Evolutionary conservation across 441 rosid species (phyloP).

Genomic region (Arabidopsis hybrid): DNA sequence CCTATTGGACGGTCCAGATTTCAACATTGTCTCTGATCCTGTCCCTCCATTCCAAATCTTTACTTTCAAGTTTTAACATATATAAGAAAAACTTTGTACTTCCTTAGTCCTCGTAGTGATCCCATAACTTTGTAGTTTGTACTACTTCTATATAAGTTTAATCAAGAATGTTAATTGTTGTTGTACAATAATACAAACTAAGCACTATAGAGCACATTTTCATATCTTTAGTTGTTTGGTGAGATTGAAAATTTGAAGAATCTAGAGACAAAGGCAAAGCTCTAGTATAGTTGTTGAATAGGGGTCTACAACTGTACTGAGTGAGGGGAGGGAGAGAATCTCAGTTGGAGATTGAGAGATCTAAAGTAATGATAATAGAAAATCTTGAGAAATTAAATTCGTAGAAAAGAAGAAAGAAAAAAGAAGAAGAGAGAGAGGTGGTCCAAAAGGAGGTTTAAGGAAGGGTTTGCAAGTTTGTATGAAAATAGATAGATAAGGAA

Average conservation of each 20-base stretch:
- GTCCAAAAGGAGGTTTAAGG: conserved; percentile 60
- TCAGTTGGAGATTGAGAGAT: conserved; percentile 78
- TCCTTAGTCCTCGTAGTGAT: conserved; percentile 6
- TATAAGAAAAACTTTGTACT: conserved; percentile 9
- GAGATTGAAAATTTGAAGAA: conserved; percentile 26
- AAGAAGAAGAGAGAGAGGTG: conserved; percentile 37
- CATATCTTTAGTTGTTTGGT: not conserved
- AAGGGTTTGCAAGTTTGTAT: conserved; percentile 48
- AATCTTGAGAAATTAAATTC: conserved; percentile 42
- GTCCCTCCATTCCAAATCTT: conserved; percentile 42
- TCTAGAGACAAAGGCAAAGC: conserved; percentile 43
- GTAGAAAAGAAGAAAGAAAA: conserved; percentile 18
- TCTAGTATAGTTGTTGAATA: conserved; percentile 34
- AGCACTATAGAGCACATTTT: not conserved
- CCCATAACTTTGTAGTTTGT: not conserved
- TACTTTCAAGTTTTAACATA: not conserved
- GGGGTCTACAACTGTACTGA: conserved; percentile 29
- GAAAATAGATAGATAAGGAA: conserved; percentile 56
- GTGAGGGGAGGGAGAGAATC: conserved; percentile 50
- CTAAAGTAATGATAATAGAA: conserved; percentile 53
- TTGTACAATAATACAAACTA: not conserved
- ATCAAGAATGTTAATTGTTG: conserved; percentile 23
- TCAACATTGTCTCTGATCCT: conserved; percentile 38
- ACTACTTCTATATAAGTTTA: not conserved
- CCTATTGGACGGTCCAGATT: conserved; percentile 53